Conservation (phyloP, 192 early-diverging fungal species). For the Gamsiella multidivaricata region DNA sequence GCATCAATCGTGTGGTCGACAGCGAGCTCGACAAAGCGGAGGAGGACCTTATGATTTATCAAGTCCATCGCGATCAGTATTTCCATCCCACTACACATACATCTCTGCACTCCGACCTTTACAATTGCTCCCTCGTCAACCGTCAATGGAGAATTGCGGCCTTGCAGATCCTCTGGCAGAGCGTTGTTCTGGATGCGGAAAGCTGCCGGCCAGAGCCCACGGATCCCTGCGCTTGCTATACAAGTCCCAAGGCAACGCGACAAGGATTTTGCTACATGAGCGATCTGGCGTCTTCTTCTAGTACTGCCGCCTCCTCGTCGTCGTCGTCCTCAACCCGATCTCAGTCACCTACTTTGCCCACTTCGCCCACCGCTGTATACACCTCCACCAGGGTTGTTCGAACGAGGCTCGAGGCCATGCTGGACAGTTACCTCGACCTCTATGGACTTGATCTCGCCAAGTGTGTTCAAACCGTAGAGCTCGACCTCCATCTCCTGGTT, state of each 20-base stretch:
- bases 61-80: conserved; percentile 30
- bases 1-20: conserved; percentile 27
- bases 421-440: conserved; percentile 18
- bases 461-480: conserved; percentile 30
- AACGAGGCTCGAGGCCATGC: conserved; percentile 29
- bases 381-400: background rate
- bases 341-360: background rate
- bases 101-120: conserved; percentile 27
- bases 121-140: conserved; percentile 30
- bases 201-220: conserved; percentile 26
- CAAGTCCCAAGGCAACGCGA: background rate
- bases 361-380: background rate
- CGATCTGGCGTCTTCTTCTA: background rate
- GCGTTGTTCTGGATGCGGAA: conserved; percentile 27
- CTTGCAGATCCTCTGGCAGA: conserved; percentile 35
- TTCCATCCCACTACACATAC: conserved; percentile 36
- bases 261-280: background rate
- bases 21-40: conserved; percentile 12
- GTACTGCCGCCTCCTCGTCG: background rate
- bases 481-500: conserved; percentile 11
- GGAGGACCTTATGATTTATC: conserved; percentile 9
- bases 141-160: conserved; percentile 37
- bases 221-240: conserved; percentile 8
- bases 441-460: conserved; percentile 31
- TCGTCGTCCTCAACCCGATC: background rate